A percentile compares a stretch with the other conserved stretches of the same genome.
phyloP scores from a whole-genome alignment of 2,329 filamentous ascomycete genomes.

The Penicillium sp. region DNA sequence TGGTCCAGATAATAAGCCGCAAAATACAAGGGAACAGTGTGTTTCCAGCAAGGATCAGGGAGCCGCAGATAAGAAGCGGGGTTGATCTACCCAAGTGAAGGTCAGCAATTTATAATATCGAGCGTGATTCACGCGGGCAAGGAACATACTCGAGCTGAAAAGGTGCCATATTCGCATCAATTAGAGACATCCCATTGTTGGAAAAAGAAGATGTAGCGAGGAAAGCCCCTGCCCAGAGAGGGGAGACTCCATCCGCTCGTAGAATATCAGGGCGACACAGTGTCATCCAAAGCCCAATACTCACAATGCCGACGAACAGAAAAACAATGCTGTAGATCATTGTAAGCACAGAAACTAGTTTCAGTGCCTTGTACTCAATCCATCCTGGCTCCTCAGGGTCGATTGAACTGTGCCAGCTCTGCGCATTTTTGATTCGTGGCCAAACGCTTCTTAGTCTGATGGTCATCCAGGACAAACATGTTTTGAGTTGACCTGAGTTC shows the following conservation, averaged over 20 bases:
- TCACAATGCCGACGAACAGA: constrained; percentile 49
- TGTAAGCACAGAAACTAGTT: constrained; percentile 36
- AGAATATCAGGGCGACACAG: constrained; percentile 44
- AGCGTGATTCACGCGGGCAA: too few relatives aligned
- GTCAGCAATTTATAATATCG: not conserved
- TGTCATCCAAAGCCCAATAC: constrained; percentile 50
- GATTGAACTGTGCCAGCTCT: not conserved
- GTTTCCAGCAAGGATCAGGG: constrained; percentile 65
- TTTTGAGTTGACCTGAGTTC: not conserved
- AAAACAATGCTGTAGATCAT: constrained; percentile 51
- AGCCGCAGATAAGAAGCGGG: constrained; percentile 51
- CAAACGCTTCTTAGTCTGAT: not conserved
- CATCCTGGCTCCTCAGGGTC: constrained; percentile 43
- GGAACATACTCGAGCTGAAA: constrained; percentile 38
- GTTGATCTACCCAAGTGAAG: constrained; percentile 31
- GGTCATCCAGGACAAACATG: not conserved
- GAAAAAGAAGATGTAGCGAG: constrained; percentile 57
- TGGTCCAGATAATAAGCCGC: constrained; percentile 59
- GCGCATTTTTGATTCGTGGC: not conserved
- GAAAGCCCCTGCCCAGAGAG: constrained; percentile 53
- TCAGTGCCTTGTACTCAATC: constrained; percentile 44
- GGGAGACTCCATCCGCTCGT: constrained; percentile 49
- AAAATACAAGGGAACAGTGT: constrained; percentile 67
- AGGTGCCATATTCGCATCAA: constrained; percentile 55
- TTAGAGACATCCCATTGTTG: constrained; percentile 56